These are phyloP conservation scores for Physcomitrium patens DNA, from an alignment of 225 moss, liverwort and hornwort genomes.

Conservation along the genomic window DNA sequence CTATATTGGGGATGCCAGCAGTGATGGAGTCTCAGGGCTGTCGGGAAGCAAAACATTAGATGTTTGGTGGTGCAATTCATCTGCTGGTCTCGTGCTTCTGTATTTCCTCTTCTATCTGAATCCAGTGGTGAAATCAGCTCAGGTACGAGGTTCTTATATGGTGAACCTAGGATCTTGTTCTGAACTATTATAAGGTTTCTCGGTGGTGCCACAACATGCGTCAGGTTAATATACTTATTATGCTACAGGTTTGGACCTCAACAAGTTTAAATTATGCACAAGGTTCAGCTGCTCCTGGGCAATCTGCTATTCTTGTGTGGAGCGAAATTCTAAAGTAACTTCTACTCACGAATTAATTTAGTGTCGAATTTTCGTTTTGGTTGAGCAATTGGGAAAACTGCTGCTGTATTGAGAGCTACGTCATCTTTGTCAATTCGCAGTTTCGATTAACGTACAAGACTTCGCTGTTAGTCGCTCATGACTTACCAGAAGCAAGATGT, in stretches of 20 bases:
- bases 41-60: constrained; percentile 51
- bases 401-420: constrained; percentile 6
- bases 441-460: constrained; percentile 14
- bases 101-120: constrained; percentile 86
- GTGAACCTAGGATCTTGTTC: constrained; percentile 17
- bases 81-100: constrained; percentile 81
- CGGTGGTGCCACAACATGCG: not conserved
- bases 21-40: constrained; percentile 42
- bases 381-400: not conserved
- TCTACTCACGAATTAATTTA: constrained; percentile 19
- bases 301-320: constrained; percentile 67
- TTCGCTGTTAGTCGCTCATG: constrained; percentile 3
- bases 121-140: constrained; percentile 77
- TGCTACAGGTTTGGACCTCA: constrained; percentile 79
- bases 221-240: not conserved
- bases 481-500: constrained; percentile 19
- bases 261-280: constrained; percentile 58
- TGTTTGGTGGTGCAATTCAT: constrained; percentile 78
- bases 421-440: not conserved
- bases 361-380: not conserved
- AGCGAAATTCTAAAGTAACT: constrained; percentile 64
- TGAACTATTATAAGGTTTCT: constrained; percentile 8
- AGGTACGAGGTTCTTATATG: constrained; percentile 46
- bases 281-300: constrained; percentile 60
- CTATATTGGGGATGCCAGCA: constrained; percentile 48